A percentile compares a stretch with the other conserved stretches of the same genome.
phyloP scores from a whole-genome alignment of 2,329 filamentous ascomycete genomes.

The Phialophora verrucosa region DNA sequence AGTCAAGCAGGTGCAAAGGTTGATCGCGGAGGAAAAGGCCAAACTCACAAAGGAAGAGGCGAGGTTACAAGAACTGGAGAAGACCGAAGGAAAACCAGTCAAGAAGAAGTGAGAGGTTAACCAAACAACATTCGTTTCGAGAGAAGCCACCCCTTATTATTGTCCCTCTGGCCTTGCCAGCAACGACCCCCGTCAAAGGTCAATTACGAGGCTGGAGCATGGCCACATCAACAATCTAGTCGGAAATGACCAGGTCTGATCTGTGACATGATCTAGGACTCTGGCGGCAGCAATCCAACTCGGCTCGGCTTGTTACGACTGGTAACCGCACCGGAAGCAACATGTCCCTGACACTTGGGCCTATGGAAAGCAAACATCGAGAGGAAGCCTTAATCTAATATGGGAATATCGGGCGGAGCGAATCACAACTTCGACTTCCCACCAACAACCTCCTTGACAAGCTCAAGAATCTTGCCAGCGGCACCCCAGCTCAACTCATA shows the following conservation, averaged over 20 bases:
- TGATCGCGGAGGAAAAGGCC: slow-evolving; percentile 69
- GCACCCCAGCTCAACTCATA: slow-evolving; percentile 68
- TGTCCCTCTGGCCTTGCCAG: not conserved
- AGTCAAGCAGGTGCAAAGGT: slow-evolving; percentile 62
- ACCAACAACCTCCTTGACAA: slow-evolving; percentile 26
- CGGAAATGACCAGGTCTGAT: not conserved
- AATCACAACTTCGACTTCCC: slow-evolving; percentile 14
- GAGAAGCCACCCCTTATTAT: not conserved
- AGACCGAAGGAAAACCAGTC: slow-evolving; percentile 47
- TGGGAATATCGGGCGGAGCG: not conserved
- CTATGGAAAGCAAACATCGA: not conserved
- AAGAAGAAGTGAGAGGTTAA: slow-evolving; percentile 37
- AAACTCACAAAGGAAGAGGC: slow-evolving; percentile 66
- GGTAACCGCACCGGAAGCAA: not conserved
- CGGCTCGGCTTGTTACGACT: not conserved
- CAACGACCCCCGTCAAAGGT: not conserved
- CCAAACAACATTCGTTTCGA: not conserved
- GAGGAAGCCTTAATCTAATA: not conserved
- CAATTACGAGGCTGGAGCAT: not conserved
- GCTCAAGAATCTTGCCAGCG: slow-evolving; percentile 45
- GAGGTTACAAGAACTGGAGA: slow-evolving; percentile 59
- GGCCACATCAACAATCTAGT: not conserved
- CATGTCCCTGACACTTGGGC: not conserved
- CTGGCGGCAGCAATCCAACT: not conserved
- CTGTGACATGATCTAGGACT: not conserved